Evolutionary conservation across 441 rosid species (phyloP).

Genomic region (Croton setiger): DNA sequence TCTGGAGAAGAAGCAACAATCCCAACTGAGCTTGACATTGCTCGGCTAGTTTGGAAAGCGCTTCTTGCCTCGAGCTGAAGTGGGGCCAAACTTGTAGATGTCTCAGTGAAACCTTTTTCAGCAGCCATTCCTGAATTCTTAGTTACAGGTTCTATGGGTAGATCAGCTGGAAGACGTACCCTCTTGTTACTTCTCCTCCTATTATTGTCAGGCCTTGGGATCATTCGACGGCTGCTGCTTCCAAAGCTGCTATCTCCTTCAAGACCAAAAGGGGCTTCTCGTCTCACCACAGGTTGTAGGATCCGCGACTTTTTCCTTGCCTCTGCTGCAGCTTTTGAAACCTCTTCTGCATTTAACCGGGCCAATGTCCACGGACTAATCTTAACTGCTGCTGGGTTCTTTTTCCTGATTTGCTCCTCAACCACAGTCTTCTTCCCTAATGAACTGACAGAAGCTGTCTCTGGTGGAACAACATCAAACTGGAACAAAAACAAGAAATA

Average conservation of each 20-base stretch:
- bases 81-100: slow-evolving; percentile 78
- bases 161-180: slow-evolving; percentile 66
- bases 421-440: slow-evolving; percentile 62
- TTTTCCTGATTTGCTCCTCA: slow-evolving; percentile 71
- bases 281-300: slow-evolving; percentile 72
- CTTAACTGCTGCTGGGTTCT: slow-evolving; percentile 71
- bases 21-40: slow-evolving; percentile 74
- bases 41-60: slow-evolving; percentile 87
- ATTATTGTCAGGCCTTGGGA: slow-evolving; percentile 63
- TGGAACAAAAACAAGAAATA: slow-evolving; percentile 28
- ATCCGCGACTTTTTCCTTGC: slow-evolving; percentile 88
- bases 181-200: slow-evolving; percentile 72
- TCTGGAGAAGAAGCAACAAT: slow-evolving; percentile 88
- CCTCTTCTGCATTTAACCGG: slow-evolving; percentile 89
- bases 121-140: slow-evolving; percentile 38
- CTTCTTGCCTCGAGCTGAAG: slow-evolving; percentile 95
- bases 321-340: slow-evolving; percentile 94
- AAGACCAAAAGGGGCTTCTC: slow-evolving; percentile 50
- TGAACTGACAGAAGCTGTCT: slow-evolving; percentile 86
- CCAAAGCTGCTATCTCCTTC: slow-evolving; percentile 71
- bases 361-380: slow-evolving; percentile 98
- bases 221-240: slow-evolving; percentile 66
- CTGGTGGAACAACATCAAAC: slow-evolving; percentile 99
- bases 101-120: slow-evolving; percentile 47
- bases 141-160: slow-evolving; percentile 56